Evolutionary conservation across 2,329 filamentous ascomycete genomes (phyloP).

Genomic region (Monosporascus sp.): DNA sequence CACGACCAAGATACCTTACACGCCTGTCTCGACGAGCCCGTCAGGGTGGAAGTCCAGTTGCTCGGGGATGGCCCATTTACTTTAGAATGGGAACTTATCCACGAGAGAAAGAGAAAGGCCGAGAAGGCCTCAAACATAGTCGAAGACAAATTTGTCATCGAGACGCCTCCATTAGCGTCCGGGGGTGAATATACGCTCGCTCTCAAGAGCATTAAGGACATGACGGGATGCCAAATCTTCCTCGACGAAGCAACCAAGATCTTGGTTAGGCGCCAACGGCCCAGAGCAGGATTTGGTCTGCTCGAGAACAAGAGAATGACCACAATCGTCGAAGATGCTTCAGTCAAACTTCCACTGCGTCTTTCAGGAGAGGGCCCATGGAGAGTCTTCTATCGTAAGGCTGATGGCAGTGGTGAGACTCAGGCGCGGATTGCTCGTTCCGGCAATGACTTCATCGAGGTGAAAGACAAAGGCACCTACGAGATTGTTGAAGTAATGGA

Average conservation of each 20-base stretch:
- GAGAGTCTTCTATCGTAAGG: constrained; percentile 70
- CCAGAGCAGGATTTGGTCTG: constrained; percentile 78
- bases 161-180: constrained; percentile 66
- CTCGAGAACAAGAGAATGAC: constrained; percentile 74
- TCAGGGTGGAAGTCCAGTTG: constrained; percentile 69
- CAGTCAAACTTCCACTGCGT: constrained; percentile 71
- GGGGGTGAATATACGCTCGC: constrained; percentile 89
- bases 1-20: constrained; percentile 49
- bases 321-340: constrained; percentile 70
- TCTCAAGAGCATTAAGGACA: constrained; percentile 80
- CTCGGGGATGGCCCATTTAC: constrained; percentile 82
- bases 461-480: constrained; percentile 67
- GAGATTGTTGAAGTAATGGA: constrained; percentile 75
- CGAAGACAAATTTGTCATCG: constrained; percentile 60
- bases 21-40: constrained; percentile 77
- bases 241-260: constrained; percentile 82
- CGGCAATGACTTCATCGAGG: constrained; percentile 64
- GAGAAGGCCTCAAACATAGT: constrained; percentile 61
- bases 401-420: constrained; percentile 43
- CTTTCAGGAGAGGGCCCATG: constrained; percentile 83
- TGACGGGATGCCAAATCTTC: constrained; percentile 78
- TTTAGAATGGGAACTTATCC: constrained; percentile 87
- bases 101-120: constrained; percentile 78
- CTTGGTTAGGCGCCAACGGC: constrained; percentile 80
- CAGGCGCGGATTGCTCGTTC: constrained; percentile 25